phyloP scores from a whole-genome alignment of 139 green algal genomes.

The Tetraselmis striata region DNA sequence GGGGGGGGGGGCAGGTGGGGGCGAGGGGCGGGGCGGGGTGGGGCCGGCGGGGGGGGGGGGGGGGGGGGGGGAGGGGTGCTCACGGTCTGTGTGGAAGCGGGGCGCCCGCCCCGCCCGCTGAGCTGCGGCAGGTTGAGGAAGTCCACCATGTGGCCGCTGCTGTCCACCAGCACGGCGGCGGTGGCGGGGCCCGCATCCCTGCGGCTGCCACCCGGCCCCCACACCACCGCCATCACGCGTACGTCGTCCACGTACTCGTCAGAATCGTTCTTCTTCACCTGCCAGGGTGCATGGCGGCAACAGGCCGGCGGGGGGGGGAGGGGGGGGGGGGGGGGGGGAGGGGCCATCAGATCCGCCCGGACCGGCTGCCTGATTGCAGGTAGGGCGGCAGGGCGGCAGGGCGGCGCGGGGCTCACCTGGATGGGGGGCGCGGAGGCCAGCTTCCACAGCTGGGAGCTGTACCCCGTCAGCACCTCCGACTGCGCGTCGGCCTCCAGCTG shows the following conservation, averaged over 20 bases:
- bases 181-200: slow-evolving; percentile 36
- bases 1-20: too few relatives aligned
- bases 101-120: slow-evolving; percentile 21
- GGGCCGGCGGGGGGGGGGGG: too few relatives aligned
- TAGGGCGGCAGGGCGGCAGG: not conserved
- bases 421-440: slow-evolving; percentile 32
- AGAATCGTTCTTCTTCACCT: slow-evolving; percentile 14
- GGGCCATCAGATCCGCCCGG: too few relatives aligned
- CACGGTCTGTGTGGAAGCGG: not conserved
- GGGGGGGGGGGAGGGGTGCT: not conserved
- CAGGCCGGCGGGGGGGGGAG: too few relatives aligned
- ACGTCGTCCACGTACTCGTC: slow-evolving; percentile 35
- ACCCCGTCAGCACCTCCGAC: not conserved
- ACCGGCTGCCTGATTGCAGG: slow-evolving; percentile 3
- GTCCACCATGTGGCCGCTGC: slow-evolving; percentile 57
- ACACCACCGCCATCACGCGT: slow-evolving; percentile 58
- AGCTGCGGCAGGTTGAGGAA: slow-evolving; percentile 57
- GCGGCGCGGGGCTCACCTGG: not conserved
- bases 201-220: slow-evolving; percentile 42
- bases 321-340: not conserved
- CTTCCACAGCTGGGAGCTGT: slow-evolving; percentile 37
- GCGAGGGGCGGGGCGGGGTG: too few relatives aligned
- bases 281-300: too few relatives aligned
- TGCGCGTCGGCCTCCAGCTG: slow-evolving; percentile 23
- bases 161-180: slow-evolving; percentile 66